Conservation (phyloP, 192 early-diverging fungal genomes). For the Backusella parvicylindrica region DNA sequence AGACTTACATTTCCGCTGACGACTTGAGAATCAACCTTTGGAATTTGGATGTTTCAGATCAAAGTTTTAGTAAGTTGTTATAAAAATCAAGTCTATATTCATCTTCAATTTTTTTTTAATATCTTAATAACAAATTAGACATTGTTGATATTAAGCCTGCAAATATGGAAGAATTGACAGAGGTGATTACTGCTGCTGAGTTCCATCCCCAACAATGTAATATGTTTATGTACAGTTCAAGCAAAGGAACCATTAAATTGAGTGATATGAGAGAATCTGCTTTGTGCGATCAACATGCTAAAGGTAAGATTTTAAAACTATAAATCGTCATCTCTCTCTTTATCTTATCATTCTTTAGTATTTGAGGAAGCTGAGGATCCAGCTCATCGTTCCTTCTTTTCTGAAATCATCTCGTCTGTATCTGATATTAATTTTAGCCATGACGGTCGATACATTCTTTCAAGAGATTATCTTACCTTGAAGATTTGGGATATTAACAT, state of each 20-base stretch:
- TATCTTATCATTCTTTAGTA: constrained; percentile 37
- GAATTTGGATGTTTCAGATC: constrained; percentile 87
- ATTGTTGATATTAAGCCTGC: constrained; percentile 99
- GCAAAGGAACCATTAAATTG: constrained; percentile 96
- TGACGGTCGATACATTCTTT: constrained; percentile 95
- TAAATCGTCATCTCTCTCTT: too few species aligned
- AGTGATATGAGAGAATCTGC: constrained; percentile 95
- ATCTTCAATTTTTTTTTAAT: neutral
- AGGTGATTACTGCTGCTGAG: constrained; percentile 98
- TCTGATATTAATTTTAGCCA: constrained; percentile 95
- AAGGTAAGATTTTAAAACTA: constrained; percentile 62
- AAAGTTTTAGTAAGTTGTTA: constrained; percentile 76
- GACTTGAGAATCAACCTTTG: constrained; percentile 92
- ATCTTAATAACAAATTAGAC: constrained; percentile 69
- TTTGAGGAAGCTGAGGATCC: constrained; percentile 97
- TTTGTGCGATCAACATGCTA: constrained; percentile 90
- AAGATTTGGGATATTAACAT: constrained; percentile 99
- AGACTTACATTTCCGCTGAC: constrained; percentile 90
- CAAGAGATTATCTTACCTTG: constrained; percentile 94
- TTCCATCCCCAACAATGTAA: constrained; percentile 98
- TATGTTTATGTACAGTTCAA: constrained; percentile 96
- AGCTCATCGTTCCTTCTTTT: constrained; percentile 95
- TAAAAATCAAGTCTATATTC: too few species aligned
- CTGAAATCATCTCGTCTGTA: constrained; percentile 98
- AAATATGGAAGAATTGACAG: constrained; percentile 99